These are phyloP conservation scores for Talaromyces nanjingensis DNA, from an alignment of 495 filamentous ascomycete genomes.

Conservation along the genomic window DNA sequence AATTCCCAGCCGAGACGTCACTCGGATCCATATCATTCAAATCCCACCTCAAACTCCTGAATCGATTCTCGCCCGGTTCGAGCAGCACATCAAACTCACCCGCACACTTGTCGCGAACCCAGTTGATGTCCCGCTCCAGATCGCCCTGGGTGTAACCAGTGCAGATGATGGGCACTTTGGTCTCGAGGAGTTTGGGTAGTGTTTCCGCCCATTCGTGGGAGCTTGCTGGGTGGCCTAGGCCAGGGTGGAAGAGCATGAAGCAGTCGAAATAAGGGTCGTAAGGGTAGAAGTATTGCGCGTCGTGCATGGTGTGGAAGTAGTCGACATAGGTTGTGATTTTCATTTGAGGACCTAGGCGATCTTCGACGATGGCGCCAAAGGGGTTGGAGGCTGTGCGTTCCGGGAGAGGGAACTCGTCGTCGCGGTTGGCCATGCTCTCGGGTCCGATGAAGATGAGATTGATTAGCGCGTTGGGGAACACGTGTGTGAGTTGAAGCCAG, in stretches of 20 bases:
- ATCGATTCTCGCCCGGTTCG: slow-evolving; percentile 87
- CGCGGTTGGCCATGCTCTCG: slow-evolving; percentile 86
- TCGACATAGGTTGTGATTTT: slow-evolving; percentile 97
- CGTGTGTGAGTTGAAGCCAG: slow-evolving; percentile 84
- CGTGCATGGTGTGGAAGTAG: slow-evolving; percentile 95
- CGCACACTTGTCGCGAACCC: slow-evolving; percentile 73
- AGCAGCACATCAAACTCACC: slow-evolving; percentile 90
- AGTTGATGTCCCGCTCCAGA: slow-evolving; percentile 83
- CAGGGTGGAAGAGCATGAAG: slow-evolving; percentile 93
- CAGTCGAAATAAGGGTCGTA: slow-evolving; percentile 98
- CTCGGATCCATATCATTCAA: slow-evolving; percentile 91
- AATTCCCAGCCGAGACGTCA: slow-evolving; percentile 92
- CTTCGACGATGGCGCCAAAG: slow-evolving; percentile 87
- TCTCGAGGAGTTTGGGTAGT: slow-evolving; percentile 81
- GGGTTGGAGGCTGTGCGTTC: slow-evolving; percentile 77
- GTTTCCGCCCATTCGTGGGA: slow-evolving; percentile 91
- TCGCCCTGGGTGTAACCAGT: slow-evolving; percentile 96
- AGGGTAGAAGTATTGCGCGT: slow-evolving; percentile 78
- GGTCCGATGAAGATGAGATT: slow-evolving; percentile 94
- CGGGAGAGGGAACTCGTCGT: slow-evolving; percentile 84
- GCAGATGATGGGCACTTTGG: slow-evolving; percentile 85
- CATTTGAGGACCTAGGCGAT: slow-evolving; percentile 71
- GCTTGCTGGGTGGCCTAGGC: slow-evolving; percentile 86
- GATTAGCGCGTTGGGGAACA: slow-evolving; percentile 69
- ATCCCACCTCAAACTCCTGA: slow-evolving; percentile 95